Base-by-base conservation (phyloP, 2,329 filamentous ascomycete species). In the Alternaria sp. region DNA sequence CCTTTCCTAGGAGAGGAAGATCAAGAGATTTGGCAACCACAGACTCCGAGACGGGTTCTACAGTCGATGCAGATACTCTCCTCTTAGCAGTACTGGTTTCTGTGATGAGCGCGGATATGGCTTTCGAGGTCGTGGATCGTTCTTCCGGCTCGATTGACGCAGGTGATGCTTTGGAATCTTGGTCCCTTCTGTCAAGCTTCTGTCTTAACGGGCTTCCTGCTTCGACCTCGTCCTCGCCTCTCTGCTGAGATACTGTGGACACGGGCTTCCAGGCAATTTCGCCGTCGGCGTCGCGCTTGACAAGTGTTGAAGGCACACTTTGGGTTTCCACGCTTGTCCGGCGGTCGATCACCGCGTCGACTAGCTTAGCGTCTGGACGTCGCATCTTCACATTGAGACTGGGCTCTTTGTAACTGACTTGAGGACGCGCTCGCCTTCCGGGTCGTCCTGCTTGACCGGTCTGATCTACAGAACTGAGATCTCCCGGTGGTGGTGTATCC, bases 391-490 rank as follows among this genome's bases (percentile, higher is more conserved):
- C 78, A 44, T 75, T 74, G 14, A 83, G 70, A 48, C 76, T 81
- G 2, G 82, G 82, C 61, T 83, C 81, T 11, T 81, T 80, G 59
- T 83, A 83, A 68, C 79, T 82, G 48, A 83, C 80, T 33, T 79
- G 76, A 17, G 79, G 71, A 24, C 81, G 75, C 13, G 80, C 80
- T 58, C 82, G 76, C 54, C 82, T 75, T 3, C 78, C 80, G 10
- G 80, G 78, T 33, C 81, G 71, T 23, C 68, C 74, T 17, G 69
- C 71, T 36, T 72, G 71, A 23, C 70, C 72, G 14, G 57, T 69
- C 41, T 72, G 71, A 49, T 78, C 76, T 24, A 69, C 64, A 28
- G 72, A 73, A 54, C 60, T 72, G 0, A 81, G 68, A 45, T 81
- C 76, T 13, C 70, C 71, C 1, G 80, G 79, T 10, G 79, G 79